phyloP scores from a whole-genome alignment of 352 stramenopile species.

The Phytophthora vignae region DNA sequence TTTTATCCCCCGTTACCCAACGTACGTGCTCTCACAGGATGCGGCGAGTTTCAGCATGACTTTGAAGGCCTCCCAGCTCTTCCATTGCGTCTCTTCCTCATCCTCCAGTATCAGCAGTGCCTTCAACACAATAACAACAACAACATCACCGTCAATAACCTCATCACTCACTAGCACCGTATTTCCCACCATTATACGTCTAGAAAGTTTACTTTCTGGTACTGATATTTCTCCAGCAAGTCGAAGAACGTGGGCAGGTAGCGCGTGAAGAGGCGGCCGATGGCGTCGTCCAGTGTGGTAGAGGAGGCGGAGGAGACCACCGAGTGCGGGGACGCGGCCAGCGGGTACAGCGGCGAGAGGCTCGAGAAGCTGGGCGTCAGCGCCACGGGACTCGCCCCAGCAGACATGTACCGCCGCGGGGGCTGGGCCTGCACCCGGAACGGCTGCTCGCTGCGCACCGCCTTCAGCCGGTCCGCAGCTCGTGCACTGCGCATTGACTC shows the following conservation, averaged over 20 bases:
- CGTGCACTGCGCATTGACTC: slow-evolving; percentile 13
- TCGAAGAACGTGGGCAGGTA: slow-evolving; percentile 71
- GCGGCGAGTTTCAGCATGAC: slow-evolving; percentile 66
- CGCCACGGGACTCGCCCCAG: slow-evolving; percentile 51
- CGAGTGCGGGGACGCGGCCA: slow-evolving; percentile 33
- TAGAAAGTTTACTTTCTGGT: slow-evolving; percentile 41
- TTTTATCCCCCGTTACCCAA: background rate
- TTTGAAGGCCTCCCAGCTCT: slow-evolving; percentile 55
- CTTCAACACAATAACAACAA: slow-evolving; percentile 26
- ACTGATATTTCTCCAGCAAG: slow-evolving; percentile 67
- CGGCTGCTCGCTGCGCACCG: slow-evolving; percentile 32
- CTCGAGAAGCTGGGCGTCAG: slow-evolving; percentile 54
- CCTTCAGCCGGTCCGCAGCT: slow-evolving; percentile 14
- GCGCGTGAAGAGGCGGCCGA: slow-evolving; percentile 57
- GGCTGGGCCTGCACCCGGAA: slow-evolving; percentile 20
- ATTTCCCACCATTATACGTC: background rate
- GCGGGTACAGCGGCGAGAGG: slow-evolving; percentile 53
- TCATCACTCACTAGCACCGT: background rate
- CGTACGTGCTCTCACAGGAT: slow-evolving; percentile 77
- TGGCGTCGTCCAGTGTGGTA: slow-evolving; percentile 50
- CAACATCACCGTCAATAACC: background rate
- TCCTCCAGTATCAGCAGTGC: slow-evolving; percentile 53
- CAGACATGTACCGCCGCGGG: slow-evolving; percentile 42
- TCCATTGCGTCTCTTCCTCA: slow-evolving; percentile 54
- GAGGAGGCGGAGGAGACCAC: slow-evolving; percentile 28